Base-by-base conservation (phyloP, 2,329 filamentous ascomycete species). In the Verticillium albo-atrum region DNA sequence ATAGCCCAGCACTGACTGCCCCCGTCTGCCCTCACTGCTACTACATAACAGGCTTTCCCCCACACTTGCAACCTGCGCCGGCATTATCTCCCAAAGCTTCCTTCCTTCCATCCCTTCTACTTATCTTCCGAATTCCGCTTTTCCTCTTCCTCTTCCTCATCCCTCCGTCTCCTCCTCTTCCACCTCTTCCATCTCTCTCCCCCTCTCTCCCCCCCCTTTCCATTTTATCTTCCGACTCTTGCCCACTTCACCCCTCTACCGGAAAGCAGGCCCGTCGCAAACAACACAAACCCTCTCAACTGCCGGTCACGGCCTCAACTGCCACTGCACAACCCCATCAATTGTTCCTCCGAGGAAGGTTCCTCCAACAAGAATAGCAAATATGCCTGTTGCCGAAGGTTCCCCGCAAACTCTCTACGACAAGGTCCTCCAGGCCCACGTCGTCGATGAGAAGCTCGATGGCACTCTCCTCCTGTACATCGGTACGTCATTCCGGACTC, bases 391-490 rank as follows among this genome's bases (percentile, higher is more conserved):
- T 71, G 85, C 85, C 68, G 87, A 89, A 67, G 81, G 82, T 74
- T 83, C 82, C 65, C 91, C 91, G 58, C 88, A 88, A 77, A 97
- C 93, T 68, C 84, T 97, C 72, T 98, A 98, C 79, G 94, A 98
- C 84, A 98, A 98, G 87, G 93, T 98, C 77, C 89, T 98, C 70
- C 86, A 91, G 69, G 89, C 89, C 79, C 95, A 99, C 76, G 89
- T 98, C 70, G 93, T 99, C 72, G 91, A 97, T 71, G 90, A 96
- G 85, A 91, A 93, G 83, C 86, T 92, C 59, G 94, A 98, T 77
- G 94, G 94, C 77, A 97, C 93, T 60, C 82, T 96, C 69, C 80
- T 97, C 65, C 83, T 98, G 61, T 98, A 98, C 75, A 98, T 98
- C 72, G 92, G 92, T 92, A 81, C 67, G 86, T 74, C 27, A 12